Base-by-base conservation (phyloP, 306 rosid genomes). In the Dalbergia cultrata region DNA sequence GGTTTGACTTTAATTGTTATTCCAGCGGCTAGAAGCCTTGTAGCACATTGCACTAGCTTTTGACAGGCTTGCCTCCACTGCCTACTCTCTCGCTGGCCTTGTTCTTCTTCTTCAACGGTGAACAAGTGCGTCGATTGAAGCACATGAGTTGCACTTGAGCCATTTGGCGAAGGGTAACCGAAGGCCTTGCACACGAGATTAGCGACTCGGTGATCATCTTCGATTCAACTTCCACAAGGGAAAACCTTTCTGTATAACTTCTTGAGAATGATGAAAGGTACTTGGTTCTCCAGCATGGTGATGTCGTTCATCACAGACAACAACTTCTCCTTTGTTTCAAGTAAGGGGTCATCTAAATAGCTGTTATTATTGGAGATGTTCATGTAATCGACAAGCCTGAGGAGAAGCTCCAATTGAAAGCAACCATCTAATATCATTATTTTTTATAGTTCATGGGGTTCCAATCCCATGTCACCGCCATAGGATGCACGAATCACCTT, bases 361-460 rank as follows among this genome's bases (percentile, higher is more conserved):
- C 39, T 34, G 39, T 0, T 35, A 7, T 3, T 8, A 3, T 13
- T 54, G 0, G 7, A 8, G 0, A 0, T 11, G 1, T 5, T 10
- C 5, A 70, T 52, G 37, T 37, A 57, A 13, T 16, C 3, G 1
- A 4, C 57, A 10, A 71, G 76, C 57, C 72, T 37, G 17, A 75
- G 37, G 59, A 86, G 78, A 41, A 86, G 44, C 67, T 86, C 86
- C 5, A 86, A 26, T 4, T 70, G 0, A 43, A 86, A 86, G 44
- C 86, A 86, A 10, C 86, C 89, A 33, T 86, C 89, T 0, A 82
- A 43, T 6, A 86, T 18, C 85, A 86, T 86, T 4, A 79, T 26
- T 67, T 56, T 69, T 3, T 85, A 37, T 0, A 83, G 67, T 2
- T 80, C 86, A 0, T 47, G 21, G 7, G 59, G 8, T 0, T 76